Percentiles rank a stretch among this genome's conserved stretches.
Evolutionary conservation across 1,284 basidiomycete genomes (phyloP).

Genomic region (Leucoagaricus sp.): DNA sequence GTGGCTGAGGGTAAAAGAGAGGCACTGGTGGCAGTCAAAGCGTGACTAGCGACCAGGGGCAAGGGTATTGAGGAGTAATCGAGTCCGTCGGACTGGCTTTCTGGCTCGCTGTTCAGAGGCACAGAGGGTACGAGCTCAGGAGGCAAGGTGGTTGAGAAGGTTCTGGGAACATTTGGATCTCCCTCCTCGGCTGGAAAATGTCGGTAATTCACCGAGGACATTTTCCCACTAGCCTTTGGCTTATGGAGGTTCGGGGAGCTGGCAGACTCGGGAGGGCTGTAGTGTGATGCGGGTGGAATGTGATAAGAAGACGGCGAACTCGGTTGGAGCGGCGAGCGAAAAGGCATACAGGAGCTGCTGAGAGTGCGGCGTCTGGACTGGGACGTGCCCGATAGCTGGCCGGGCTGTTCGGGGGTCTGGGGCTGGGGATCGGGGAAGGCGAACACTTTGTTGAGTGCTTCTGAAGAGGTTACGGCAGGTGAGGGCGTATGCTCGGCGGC

Average conservation of each 20-base stretch:
- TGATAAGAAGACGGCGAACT: slow-evolving; percentile 12
- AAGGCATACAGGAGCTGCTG: background rate
- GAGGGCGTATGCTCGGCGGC: background rate
- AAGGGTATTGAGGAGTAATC: background rate
- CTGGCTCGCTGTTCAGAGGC: slow-evolving; percentile 2
- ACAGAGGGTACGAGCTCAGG: slow-evolving; percentile 1
- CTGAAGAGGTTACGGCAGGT: background rate
- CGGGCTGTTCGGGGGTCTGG: background rate
- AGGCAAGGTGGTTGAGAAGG: slow-evolving; percentile 23
- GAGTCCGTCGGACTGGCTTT: background rate
- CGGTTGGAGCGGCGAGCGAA: background rate
- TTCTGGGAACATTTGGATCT: slow-evolving; percentile 21
- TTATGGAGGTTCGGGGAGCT: background rate
- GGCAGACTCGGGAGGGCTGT: slow-evolving; percentile 6
- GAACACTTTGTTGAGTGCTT: background rate
- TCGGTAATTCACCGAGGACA: slow-evolving; percentile 28
- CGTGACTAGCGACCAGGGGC: slow-evolving; percentile 12
- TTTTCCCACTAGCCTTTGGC: slow-evolving; percentile 15
- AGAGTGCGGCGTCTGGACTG: background rate
- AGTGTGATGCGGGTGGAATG: background rate
- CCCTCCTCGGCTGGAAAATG: slow-evolving; percentile 30
- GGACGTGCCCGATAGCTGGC: background rate
- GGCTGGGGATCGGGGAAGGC: background rate
- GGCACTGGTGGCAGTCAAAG: slow-evolving; percentile 1
- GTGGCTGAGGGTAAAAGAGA: slow-evolving; percentile 9